Conservation (phyloP, 164 flowering plant genomes). For the Stephania cephalantha region DNA sequence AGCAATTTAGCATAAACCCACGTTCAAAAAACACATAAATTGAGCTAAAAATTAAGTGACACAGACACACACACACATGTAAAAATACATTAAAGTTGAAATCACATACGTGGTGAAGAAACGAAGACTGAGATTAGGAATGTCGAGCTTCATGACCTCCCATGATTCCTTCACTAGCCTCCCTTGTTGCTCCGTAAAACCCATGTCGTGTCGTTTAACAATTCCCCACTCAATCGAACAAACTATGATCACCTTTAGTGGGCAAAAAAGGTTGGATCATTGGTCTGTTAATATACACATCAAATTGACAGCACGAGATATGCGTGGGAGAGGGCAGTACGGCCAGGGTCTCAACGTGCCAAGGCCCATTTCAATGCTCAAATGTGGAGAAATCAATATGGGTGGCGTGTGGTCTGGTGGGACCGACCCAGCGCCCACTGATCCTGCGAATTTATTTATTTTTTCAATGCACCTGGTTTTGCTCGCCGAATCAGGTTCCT, state of each 20-base stretch:
- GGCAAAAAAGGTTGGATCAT: not conserved
- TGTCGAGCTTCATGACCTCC: slow-evolving; percentile 49
- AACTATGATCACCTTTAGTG: not conserved
- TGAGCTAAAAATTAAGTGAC: not conserved
- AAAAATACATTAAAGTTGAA: not conserved
- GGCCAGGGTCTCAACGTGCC: not conserved
- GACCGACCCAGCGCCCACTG: not conserved
- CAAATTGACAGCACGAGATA: not conserved
- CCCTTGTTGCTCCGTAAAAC: slow-evolving; percentile 51
- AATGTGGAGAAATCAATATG: too few relatives aligned
- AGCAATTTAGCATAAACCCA: too few relatives aligned
- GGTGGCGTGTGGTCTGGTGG: too few relatives aligned
- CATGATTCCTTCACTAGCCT: slow-evolving; percentile 66
- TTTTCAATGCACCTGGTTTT: too few relatives aligned
- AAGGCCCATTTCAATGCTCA: not conserved
- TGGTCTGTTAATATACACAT: not conserved
- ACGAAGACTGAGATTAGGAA: slow-evolving; percentile 45
- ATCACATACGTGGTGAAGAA: slow-evolving; percentile 47
- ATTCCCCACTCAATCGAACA: too few relatives aligned
- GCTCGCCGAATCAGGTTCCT: not conserved
- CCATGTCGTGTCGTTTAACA: slow-evolving; percentile 1
- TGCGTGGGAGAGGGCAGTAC: not conserved
- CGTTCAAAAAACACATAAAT: not conserved
- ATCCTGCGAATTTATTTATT: too few relatives aligned
- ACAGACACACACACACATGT: not conserved